Conservation (phyloP, 805 yeast species). For the Pichia membranifaciens region DNA sequence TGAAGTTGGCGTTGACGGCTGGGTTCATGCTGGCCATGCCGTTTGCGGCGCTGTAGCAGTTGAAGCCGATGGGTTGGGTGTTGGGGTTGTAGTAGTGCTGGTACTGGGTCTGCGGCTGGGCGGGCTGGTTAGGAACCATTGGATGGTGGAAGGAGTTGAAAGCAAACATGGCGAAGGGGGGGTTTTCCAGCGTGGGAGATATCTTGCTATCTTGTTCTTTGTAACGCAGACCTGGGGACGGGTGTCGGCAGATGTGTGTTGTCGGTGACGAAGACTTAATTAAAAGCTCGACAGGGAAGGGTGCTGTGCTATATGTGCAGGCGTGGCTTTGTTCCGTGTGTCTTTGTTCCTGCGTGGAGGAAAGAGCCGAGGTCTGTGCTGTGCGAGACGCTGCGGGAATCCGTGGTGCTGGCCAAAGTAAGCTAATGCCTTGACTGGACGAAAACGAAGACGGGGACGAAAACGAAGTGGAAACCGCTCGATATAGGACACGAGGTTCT, state of each 20-base stretch:
- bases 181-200: too few species aligned
- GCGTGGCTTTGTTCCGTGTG: too few species aligned
- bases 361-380: too few species aligned
- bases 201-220: too few species aligned
- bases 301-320: not conserved
- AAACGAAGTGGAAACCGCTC: too few species aligned
- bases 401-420: too few species aligned
- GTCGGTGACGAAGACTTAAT: conserved; percentile 10
- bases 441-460: too few species aligned
- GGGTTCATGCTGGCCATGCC: not conserved
- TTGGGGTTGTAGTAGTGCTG: too few species aligned
- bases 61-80: not conserved
- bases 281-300: conserved; percentile 11
- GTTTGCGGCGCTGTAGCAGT: not conserved
- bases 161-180: not conserved
- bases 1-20: not conserved
- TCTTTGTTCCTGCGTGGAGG: too few species aligned
- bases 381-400: too few species aligned
- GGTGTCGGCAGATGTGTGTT: not conserved
- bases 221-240: too few species aligned
- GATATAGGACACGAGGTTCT: not conserved
- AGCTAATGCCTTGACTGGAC: too few species aligned
- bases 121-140: not conserved
- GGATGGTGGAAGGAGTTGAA: not conserved
- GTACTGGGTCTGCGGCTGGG: not conserved